A percentile compares a stretch with the other conserved stretches of the same genome.
Conservation (phyloP, 2,329 filamentous ascomycete genomes). For the Fusarium sp. region DNA sequence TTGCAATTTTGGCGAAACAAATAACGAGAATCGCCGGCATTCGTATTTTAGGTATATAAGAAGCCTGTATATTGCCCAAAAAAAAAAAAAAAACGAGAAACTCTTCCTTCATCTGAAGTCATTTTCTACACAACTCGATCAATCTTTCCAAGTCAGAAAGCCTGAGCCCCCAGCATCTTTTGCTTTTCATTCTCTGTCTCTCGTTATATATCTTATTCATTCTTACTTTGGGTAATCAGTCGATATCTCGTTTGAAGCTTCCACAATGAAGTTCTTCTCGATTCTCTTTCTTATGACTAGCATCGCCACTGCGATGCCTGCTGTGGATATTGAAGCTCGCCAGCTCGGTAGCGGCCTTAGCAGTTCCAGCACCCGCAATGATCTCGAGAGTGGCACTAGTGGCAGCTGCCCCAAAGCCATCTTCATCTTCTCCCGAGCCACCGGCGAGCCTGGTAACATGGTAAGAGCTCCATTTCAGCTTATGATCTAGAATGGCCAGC, state of each 20-base stretch:
- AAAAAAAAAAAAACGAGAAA: fast-evolving
- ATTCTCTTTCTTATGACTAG: background rate
- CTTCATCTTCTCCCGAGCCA: conserved; percentile 8
- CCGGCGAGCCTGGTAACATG: conserved; percentile 5
- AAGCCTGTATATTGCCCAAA: too few relatives aligned
- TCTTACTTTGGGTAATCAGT: background rate
- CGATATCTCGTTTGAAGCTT: background rate
- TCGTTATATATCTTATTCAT: background rate
- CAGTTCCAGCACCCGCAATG: background rate
- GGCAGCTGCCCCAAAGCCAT: conserved; percentile 10
- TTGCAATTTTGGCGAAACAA: background rate
- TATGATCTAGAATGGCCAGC: fast-evolving
- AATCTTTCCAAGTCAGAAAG: background rate
- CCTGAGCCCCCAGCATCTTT: background rate
- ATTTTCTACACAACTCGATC: background rate
- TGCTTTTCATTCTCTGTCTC: too few relatives aligned
- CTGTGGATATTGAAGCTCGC: background rate
- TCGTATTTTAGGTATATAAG: background rate
- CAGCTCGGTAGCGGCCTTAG: background rate
- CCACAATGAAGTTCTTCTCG: conserved; percentile 1
- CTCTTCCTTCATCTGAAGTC: background rate
- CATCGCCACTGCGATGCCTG: background rate
- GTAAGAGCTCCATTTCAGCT: background rate
- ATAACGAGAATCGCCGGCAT: too few relatives aligned
- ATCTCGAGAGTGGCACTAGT: background rate